Conservation (phyloP, 768 basidiomycete genomes). For the Trametes sanguinea region DNA sequence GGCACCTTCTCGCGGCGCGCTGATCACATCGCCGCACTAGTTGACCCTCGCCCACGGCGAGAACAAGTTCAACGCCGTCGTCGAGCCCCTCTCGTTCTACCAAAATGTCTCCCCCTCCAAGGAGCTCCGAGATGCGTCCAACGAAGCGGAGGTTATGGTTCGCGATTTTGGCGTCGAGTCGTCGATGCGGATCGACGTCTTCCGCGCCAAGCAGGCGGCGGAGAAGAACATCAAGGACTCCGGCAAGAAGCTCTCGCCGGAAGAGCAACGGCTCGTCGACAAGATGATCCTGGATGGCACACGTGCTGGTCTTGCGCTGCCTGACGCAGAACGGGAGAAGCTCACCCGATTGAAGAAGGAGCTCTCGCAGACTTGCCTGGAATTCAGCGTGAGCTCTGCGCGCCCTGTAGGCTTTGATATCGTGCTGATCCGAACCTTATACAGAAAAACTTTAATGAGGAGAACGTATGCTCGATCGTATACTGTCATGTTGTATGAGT, state of each 20-base stretch:
- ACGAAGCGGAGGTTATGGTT: slow-evolving; percentile 66
- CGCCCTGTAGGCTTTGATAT: background rate
- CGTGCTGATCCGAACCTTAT: background rate
- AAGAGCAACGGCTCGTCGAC: slow-evolving; percentile 78
- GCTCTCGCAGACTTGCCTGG: slow-evolving; percentile 71
- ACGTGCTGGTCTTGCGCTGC: slow-evolving; percentile 74
- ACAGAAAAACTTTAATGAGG: slow-evolving; percentile 89
- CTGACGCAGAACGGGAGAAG: slow-evolving; percentile 59
- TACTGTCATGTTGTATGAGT: background rate
- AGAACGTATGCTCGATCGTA: slow-evolving; percentile 52
- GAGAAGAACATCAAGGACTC: slow-evolving; percentile 66
- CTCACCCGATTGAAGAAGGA: slow-evolving; percentile 72
- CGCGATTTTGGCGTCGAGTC: slow-evolving; percentile 75
- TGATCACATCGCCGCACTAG: slow-evolving; percentile 38
- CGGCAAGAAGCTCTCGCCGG: slow-evolving; percentile 56
- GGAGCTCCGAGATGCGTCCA: slow-evolving; percentile 80
- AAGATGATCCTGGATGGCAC: slow-evolving; percentile 81
- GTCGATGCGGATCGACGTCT: slow-evolving; percentile 83
- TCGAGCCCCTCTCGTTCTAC: slow-evolving; percentile 74
- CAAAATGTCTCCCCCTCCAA: slow-evolving; percentile 78
- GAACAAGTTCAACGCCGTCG: slow-evolving; percentile 48
- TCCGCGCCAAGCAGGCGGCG: slow-evolving; percentile 67
- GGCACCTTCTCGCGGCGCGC: slow-evolving; percentile 19
- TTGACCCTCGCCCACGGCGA: slow-evolving; percentile 61
- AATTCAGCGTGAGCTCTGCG: slow-evolving; percentile 65